These are phyloP conservation scores for Curvularia spicifera DNA, from an alignment of 2,329 filamentous ascomycete genomes.

Conservation along the genomic window DNA sequence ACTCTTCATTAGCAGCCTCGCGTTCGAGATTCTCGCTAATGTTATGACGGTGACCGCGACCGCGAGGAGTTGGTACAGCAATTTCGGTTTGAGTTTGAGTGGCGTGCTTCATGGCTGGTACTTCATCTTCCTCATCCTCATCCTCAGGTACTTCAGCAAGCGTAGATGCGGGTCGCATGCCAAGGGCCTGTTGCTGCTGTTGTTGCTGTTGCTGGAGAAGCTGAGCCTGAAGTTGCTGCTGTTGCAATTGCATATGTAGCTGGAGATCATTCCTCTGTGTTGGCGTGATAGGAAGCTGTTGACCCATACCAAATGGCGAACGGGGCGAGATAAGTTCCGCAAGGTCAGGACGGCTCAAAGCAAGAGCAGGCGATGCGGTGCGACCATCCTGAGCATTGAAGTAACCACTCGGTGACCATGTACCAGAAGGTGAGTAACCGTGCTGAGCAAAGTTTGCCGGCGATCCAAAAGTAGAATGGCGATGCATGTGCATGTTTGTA, in stretches of 20 bases:
- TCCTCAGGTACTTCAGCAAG: constrained; percentile 77
- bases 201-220: constrained; percentile 52
- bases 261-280: constrained; percentile 50
- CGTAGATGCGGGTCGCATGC: constrained; percentile 51
- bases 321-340: constrained; percentile 53
- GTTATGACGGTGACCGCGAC: constrained; percentile 67
- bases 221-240: constrained; percentile 61
- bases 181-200: constrained; percentile 57
- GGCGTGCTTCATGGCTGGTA: constrained; percentile 49
- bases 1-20: constrained; percentile 84
- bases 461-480: constrained; percentile 73
- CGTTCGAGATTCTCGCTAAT: constrained; percentile 79
- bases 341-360: constrained; percentile 48
- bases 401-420: constrained; percentile 52
- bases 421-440: constrained; percentile 61
- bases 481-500: constrained; percentile 65
- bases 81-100: constrained; percentile 58
- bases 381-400: constrained; percentile 49
- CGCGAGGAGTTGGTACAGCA: constrained; percentile 64
- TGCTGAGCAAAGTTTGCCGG: constrained; percentile 72
- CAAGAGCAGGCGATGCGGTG: constrained; percentile 52
- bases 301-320: constrained; percentile 66
- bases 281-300: constrained; percentile 53
- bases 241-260: constrained; percentile 57
- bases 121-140: constrained; percentile 65